Conservation (phyloP, 2,329 filamentous ascomycete species). For the Nakataea oryzae region DNA sequence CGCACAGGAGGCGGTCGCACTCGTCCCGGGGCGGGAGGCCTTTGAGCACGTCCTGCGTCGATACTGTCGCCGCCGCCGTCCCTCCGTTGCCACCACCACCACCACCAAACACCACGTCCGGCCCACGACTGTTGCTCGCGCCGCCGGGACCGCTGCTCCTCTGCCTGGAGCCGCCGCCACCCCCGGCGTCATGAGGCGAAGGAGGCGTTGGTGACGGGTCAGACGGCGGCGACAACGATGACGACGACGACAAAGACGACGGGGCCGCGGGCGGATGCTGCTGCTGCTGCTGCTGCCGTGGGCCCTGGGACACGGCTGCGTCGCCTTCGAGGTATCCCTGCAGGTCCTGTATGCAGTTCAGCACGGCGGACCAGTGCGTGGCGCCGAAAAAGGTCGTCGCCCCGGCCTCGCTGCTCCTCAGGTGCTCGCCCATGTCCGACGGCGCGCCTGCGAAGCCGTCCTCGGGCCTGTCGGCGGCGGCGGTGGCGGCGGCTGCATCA, state of each 20-base stretch:
- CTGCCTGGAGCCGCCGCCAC: constrained; percentile 27
- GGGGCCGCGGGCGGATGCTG: constrained; percentile 19
- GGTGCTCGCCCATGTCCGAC: constrained; percentile 8
- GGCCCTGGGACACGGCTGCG: constrained; percentile 11
- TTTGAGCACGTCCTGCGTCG: constrained; percentile 33
- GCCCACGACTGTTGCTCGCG: background rate
- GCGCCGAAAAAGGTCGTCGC: constrained; percentile 44
- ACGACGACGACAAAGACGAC: constrained; percentile 8
- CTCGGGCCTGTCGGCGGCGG: too few species aligned
- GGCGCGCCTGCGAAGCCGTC: constrained; percentile 8
- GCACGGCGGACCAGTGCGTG: constrained; percentile 49
- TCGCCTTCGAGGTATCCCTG: constrained; percentile 41
- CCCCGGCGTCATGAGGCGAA: background rate
- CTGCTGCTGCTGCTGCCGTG: too few species aligned
- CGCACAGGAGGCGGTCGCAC: constrained; percentile 38
- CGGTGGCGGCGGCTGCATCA: too few species aligned
- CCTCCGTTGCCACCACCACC: constrained; percentile 17
- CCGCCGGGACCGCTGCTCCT: constrained; percentile 11
- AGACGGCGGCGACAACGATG: constrained; percentile 13
- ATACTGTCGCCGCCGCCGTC: constrained; percentile 16
- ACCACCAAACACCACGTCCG: constrained; percentile 20
- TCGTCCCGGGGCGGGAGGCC: constrained; percentile 33
- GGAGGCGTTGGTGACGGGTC: too few species aligned
- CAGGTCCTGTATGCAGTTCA: constrained; percentile 51
- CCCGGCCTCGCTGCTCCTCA: constrained; percentile 17